These are phyloP conservation scores for Anthoceros angustus DNA, from an alignment of 225 moss, liverwort and hornwort genomes.

Conservation along the genomic window DNA sequence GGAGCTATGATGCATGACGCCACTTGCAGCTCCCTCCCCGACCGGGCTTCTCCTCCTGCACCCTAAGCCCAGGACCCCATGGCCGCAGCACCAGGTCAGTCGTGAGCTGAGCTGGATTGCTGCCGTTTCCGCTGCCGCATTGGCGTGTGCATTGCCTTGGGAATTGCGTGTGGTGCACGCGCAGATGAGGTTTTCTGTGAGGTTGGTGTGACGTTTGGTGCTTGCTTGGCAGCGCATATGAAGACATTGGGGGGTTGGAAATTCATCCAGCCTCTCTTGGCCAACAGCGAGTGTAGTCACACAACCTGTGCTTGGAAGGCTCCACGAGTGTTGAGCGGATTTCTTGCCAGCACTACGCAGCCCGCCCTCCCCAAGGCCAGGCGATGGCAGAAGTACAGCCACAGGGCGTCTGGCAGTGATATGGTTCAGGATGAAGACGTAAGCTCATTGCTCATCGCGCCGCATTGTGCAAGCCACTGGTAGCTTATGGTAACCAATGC, in stretches of 20 bases:
- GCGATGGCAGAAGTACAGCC: slow-evolving; percentile 15
- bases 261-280: slow-evolving; percentile 30
- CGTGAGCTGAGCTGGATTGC: too few species aligned
- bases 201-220: background rate
- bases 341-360: slow-evolving; percentile 42
- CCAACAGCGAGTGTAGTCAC: slow-evolving; percentile 32
- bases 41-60: too few species aligned
- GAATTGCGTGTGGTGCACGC: too few species aligned
- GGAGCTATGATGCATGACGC: too few species aligned
- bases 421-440: background rate
- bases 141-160: too few species aligned
- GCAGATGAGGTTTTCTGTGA: background rate
- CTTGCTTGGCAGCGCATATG: slow-evolving; percentile 19
- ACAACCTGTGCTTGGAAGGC: slow-evolving; percentile 35
- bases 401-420: slow-evolving; percentile 9
- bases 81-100: too few species aligned
- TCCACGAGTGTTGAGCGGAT: slow-evolving; percentile 31
- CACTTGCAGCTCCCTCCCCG: too few species aligned
- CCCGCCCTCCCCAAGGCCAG: slow-evolving; percentile 16
- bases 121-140: too few species aligned
- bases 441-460: background rate
- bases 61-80: too few species aligned
- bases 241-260: slow-evolving; percentile 41
- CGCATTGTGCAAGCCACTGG: background rate
- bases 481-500: background rate